A percentile compares a stretch with the other conserved stretches of the same genome.
Conservation (phyloP, 2,329 filamentous ascomycete genomes). For the Cytospora paraplurivora region DNA sequence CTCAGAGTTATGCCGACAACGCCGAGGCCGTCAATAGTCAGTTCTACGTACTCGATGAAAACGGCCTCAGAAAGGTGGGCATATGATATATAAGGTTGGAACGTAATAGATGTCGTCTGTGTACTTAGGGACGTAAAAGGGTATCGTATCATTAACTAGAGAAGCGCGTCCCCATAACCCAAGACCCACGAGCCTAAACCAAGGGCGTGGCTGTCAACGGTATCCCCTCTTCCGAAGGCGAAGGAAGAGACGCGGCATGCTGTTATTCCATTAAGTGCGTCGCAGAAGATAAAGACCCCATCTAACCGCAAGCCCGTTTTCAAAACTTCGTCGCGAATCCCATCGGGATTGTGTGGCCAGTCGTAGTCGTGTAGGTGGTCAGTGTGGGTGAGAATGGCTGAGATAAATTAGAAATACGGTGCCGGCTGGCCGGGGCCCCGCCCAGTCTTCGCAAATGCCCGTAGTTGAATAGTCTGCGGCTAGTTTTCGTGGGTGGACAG, state of each 20-base stretch:
- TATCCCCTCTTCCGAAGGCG: background rate
- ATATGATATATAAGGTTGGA: background rate
- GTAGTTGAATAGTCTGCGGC: background rate
- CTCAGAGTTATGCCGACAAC: background rate
- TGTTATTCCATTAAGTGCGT: constrained; percentile 17
- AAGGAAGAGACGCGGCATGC: constrained; percentile 20
- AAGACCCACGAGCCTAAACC: constrained; percentile 13
- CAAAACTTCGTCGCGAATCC: background rate
- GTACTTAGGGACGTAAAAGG: constrained; percentile 20
- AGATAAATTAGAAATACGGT: background rate
- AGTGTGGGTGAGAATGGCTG: background rate
- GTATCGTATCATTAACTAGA: constrained; percentile 29
- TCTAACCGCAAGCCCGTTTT: background rate
- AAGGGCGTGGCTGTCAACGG: constrained; percentile 1
- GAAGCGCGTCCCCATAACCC: constrained; percentile 21
- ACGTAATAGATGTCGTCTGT: constrained; percentile 11
- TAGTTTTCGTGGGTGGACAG: background rate
- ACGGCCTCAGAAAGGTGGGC: background rate
- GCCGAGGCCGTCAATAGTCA: background rate
- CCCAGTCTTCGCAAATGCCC: background rate
- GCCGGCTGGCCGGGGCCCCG: background rate
- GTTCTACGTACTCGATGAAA: background rate
- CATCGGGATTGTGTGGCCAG: constrained; percentile 7
- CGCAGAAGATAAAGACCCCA: background rate
- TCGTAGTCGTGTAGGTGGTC: background rate